Conservation (phyloP, 1,284 basidiomycete species). For the Microbotryum lychnidis-dioicae region DNA sequence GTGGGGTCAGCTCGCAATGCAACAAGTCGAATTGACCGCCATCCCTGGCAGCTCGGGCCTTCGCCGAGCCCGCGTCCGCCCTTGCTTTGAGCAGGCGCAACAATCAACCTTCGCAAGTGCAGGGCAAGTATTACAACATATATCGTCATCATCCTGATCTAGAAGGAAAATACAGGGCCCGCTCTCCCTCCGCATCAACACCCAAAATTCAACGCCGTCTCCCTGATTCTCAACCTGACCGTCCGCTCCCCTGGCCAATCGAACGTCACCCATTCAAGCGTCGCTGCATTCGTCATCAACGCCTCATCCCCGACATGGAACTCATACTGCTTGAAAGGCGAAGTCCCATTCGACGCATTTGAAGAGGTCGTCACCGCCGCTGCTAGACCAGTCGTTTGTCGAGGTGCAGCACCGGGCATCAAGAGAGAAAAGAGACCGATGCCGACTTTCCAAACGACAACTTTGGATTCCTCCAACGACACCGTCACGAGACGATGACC, state of each 20-base stretch:
- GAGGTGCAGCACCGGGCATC: conserved; percentile 77
- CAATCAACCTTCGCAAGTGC: no score
- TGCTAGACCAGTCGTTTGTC: conserved; percentile 52
- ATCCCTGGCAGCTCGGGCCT: no score
- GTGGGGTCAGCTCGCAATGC: no score
- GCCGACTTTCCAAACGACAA: conserved; percentile 46
- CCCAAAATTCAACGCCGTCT: conserved; percentile 65
- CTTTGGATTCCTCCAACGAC: conserved; percentile 70
- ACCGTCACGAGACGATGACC: conserved; percentile 80
- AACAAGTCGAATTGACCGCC: no score
- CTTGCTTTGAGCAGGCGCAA: no score
- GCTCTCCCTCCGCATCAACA: neutral
- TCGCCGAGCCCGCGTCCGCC: no score
- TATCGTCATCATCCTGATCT: no score
- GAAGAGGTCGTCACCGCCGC: neutral
- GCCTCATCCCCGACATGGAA: conserved; percentile 54
- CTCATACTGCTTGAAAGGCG: conserved; percentile 69
- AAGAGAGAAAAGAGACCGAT: conserved; percentile 57
- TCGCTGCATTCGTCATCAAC: conserved; percentile 60
- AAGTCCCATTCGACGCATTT: neutral
- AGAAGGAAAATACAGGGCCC: no score
- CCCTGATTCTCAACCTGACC: conserved; percentile 69
- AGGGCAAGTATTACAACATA: no score
- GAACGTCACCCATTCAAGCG: conserved; percentile 64
- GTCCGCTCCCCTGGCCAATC: conserved; percentile 75